phyloP scores from a whole-genome alignment of 495 filamentous ascomycete species.

The Aspergillus baeticus region DNA sequence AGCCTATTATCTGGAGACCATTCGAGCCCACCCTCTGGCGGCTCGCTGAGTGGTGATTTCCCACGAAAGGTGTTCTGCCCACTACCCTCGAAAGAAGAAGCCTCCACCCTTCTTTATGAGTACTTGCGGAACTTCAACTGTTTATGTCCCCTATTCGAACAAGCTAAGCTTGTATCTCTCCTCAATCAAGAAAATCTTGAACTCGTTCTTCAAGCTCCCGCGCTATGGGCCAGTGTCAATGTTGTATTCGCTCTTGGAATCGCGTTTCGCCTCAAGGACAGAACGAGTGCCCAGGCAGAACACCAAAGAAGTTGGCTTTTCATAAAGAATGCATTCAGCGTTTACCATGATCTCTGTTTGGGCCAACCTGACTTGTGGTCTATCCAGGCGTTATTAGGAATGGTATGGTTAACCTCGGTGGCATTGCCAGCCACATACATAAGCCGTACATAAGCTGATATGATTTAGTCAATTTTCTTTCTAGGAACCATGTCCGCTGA shows the following conservation, averaged over 20 bases:
- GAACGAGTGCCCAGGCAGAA: neutral
- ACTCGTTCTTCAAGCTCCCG: neutral
- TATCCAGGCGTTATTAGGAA: conserved; percentile 16
- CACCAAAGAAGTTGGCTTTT: conserved; percentile 19
- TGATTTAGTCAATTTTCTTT: conserved; percentile 12
- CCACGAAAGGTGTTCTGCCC: conserved; percentile 12
- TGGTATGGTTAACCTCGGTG: conserved; percentile 8
- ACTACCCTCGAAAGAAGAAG: conserved; percentile 16
- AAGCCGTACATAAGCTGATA: neutral
- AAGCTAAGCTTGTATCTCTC: conserved; percentile 16
- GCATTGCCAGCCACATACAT: neutral
- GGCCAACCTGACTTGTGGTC: conserved; percentile 17
- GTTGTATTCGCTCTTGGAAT: conserved; percentile 17
- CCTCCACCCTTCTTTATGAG: conserved; percentile 9
- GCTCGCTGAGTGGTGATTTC: conserved; percentile 4
- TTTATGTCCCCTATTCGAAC: conserved; percentile 15
- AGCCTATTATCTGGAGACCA: neutral
- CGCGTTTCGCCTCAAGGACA: conserved; percentile 12
- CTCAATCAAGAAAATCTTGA: conserved; percentile 9
- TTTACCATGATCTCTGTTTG: conserved; percentile 17
- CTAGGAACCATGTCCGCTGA: conserved; percentile 13
- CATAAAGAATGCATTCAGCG: conserved; percentile 18
- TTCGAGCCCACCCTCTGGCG: neutral
- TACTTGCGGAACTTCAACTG: conserved; percentile 19
- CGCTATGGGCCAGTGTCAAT: conserved; percentile 19